Base-by-base conservation (phyloP, 495 filamentous ascomycete species). In the Penicillium fimorum region DNA sequence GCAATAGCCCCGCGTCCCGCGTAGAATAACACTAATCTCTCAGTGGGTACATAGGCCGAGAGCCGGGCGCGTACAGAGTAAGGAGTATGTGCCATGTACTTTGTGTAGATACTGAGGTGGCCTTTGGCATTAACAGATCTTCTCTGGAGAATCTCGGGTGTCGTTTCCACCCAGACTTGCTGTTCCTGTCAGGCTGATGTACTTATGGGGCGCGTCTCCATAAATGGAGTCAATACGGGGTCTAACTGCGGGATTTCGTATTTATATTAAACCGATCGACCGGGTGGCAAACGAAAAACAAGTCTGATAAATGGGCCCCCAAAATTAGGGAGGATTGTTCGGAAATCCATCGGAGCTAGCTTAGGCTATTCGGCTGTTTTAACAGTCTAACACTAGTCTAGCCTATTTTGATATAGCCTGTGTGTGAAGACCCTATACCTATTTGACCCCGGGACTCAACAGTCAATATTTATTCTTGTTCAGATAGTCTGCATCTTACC, bases 161-260 rank as follows among this genome's bases (percentile, higher is more conserved):
- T 30, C 11, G 17, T 17, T 29, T 29, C 8, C 18, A n/a, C 45
- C 6, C 33, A 7, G 27, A 47, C 18, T 47, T n/a, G n/a, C 45
- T 33, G 29, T 32, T 10, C 5, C 27, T 47, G 45, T 20, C 45
- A 47, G 17, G 7, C 27, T 10, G n/a, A 32, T 32, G 29, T 46
- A 13, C 27, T 47, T 32, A 32, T 22, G 45, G 45, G 45, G 27
- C n/a, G 17, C 6, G 27, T 18, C 45, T 32, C 45, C 29, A 32
- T 47, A 32, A 20, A 20, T 32, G 45, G 45, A 33, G 27, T 20
- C 27, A 18, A 47, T 17, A 47, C 32, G 45, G 45, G 45, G 45
- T 20, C 45, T 32, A n/a, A 20, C 6, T 41, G 45, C 15, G 2
- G 45, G 32, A 20, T 32, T 18, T 18, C 29, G n/a, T 12, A 27